These are phyloP conservation scores for Flagelloscypha sp. DNA, from an alignment of 768 basidiomycete species.

Conservation along the genomic window DNA sequence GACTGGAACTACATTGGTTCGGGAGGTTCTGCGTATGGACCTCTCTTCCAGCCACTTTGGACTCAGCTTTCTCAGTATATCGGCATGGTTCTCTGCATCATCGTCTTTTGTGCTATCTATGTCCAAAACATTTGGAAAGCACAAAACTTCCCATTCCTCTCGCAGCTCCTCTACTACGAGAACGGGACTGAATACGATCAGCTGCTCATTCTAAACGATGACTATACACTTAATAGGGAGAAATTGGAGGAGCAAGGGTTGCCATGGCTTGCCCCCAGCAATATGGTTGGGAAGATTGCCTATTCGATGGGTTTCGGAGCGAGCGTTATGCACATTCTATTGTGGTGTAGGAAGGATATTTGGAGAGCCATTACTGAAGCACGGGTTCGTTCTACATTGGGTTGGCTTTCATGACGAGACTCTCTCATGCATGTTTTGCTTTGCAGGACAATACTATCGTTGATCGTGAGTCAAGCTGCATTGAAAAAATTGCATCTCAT, in stretches of 20 bases:
- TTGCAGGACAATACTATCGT: no score
- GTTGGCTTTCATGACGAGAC: slow-evolving; percentile 16
- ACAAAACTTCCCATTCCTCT: slow-evolving; percentile 34
- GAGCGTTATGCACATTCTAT: slow-evolving; percentile 26
- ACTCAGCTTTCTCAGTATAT: slow-evolving; percentile 22
- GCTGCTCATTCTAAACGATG: slow-evolving; percentile 10
- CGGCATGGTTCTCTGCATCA: slow-evolving; percentile 15
- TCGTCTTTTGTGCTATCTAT: slow-evolving; percentile 21
- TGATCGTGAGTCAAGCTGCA: no score
- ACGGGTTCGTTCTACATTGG: slow-evolving; percentile 7
- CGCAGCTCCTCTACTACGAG: slow-evolving; percentile 18
- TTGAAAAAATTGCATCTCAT: no score
- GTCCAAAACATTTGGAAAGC: slow-evolving; percentile 14
- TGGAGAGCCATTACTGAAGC: slow-evolving; percentile 12
- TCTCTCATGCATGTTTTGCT: slow-evolving; percentile 8
- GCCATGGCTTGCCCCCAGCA: slow-evolving; percentile 10
- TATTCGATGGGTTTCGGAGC: slow-evolving; percentile 8
- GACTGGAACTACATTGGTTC: slow-evolving; percentile 39
- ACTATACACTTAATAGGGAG: slow-evolving; percentile 9
- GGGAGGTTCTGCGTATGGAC: slow-evolving; percentile 20
- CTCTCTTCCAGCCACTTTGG: slow-evolving; percentile 36
- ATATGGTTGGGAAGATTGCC: slow-evolving; percentile 3
- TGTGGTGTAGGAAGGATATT: slow-evolving; percentile 35
- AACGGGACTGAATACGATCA: slow-evolving; percentile 12
- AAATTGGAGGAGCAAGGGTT: slow-evolving; percentile 9